Percentiles rank a stretch among this genome's conserved stretches.
Evolutionary conservation across 2,329 filamentous ascomycete genomes (phyloP).

Genomic region (Nothopassalora personata): DNA sequence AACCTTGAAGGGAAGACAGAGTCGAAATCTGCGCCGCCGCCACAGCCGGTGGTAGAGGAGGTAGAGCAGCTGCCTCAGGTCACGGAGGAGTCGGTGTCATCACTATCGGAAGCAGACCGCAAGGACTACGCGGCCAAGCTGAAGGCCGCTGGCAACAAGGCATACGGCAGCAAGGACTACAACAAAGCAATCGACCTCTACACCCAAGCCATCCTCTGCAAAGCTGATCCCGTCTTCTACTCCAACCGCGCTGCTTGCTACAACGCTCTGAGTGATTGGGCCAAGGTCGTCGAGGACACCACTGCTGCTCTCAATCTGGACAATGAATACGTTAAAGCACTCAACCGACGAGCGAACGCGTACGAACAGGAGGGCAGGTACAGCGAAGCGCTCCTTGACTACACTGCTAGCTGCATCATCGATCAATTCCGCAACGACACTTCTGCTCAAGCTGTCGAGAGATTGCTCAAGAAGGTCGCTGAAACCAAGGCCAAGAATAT

Average conservation of each 20-base stretch:
- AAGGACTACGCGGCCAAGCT: conserved; percentile 85
- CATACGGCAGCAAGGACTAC: conserved; percentile 91
- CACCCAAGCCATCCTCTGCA: conserved; percentile 92
- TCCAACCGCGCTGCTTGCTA: conserved; percentile 97
- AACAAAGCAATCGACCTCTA: conserved; percentile 91
- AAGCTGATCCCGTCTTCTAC: conserved; percentile 96
- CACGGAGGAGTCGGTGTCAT: conserved; percentile 41
- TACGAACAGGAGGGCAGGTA: conserved; percentile 90
- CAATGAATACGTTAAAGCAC: conserved; percentile 91
- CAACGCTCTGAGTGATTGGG: conserved; percentile 88
- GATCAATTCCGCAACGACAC: conserved; percentile 91
- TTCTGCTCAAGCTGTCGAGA: conserved; percentile 84
- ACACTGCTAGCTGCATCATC: conserved; percentile 98
- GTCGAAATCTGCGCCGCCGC: conserved; percentile 20
- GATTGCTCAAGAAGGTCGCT: conserved; percentile 92
- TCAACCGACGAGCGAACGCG: conserved; percentile 92
- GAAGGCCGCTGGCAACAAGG: conserved; percentile 93
- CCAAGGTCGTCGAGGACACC: conserved; percentile 94
- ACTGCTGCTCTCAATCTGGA: conserved; percentile 91
- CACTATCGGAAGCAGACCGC: conserved; percentile 58
- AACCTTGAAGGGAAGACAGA: conserved; percentile 35
- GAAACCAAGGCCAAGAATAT: conserved; percentile 91
- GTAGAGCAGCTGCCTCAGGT: conserved; percentile 47
- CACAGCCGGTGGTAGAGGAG: conserved; percentile 32
- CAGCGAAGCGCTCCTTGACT: conserved; percentile 92